Base-by-base conservation (phyloP, 2,329 filamentous ascomycete genomes). In the Aspergillus melleus region DNA sequence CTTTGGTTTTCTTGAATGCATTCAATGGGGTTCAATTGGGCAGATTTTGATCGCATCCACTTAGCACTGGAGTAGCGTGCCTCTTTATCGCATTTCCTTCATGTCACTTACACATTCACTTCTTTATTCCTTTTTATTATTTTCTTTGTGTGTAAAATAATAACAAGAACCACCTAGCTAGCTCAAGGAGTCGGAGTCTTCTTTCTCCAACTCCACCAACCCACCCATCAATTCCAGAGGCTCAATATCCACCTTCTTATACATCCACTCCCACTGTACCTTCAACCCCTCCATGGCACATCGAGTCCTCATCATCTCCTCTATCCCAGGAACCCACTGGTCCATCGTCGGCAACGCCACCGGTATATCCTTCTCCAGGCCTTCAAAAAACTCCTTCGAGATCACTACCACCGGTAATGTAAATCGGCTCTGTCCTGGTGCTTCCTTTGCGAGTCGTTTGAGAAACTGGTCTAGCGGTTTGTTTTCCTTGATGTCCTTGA, bases 331-430 rank as follows among this genome's bases (percentile, higher is more conserved):
- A 30, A 74, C 36, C 36, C 56, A 61, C 46, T 65, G 55, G 36
- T 64, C 62, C 52, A 74, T 44, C 19, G 74, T 74, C 4, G 73
- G 73, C 50, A 74, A 60, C 16, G 67, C 66, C 46, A 74, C 19
- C 19, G 68, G 64, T 30, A 66, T 47, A 32, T 64, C 60, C 39
- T 26, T 20, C 8, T 54, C 54, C 36, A 58, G 22, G 14, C 47
- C 57, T 22, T 47, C 12, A 32, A 19, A 42, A 30, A n/a, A 42
- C 30, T 47, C 16, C 4, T 52, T 54, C 39, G 60, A 60, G n/a
- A 66, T 29, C 12, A 63, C 61, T 29, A 78, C 50, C 10, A 76
- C 67, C 19, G 80, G 81, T 30, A 83, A 51, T 0, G 79, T 81
- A 62, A 74, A 79, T 4, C 79, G 74, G 4, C 74, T 58, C 19